Base-by-base conservation (phyloP, 2,329 filamentous ascomycete genomes). In the Apiospora phragmitis region DNA sequence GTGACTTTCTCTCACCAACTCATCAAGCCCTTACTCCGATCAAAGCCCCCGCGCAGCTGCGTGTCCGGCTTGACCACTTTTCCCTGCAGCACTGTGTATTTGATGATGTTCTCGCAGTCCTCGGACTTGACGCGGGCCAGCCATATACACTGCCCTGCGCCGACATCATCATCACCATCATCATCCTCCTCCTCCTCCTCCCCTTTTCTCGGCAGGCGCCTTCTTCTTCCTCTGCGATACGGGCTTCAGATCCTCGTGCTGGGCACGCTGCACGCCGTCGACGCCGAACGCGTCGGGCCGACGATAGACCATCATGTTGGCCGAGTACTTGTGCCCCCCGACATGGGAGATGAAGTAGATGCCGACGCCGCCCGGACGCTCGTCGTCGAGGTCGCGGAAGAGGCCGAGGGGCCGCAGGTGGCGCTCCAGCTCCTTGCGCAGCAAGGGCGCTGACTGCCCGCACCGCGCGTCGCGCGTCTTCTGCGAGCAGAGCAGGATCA, bases 331-430 rank as follows among this genome's bases (percentile, higher is more conserved):
- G 85, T 99, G 96, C 0, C 96, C 96, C 38, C 96, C 96, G 3
- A 98, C 94, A 79, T 99, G 96, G 75, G 91, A 95, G 78, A 98
- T 97, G 79, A 98, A 98, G 83, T 97, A 97, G 74, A 99, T 93
- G 0, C 94, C 95, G 7, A 98, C 95, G 16, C 96, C 96, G 14
- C 95, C 95, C 0, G 95, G 94, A 71, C 96, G 85, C 80, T 94
- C 91, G 80, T 99, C 96, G 78, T 97, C 90, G 65, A 96, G 83
- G 79, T 98, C 95, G 41, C 96, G 91, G 80, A 92, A 95, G 26
- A 99, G 83, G 0, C 94, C 95, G 16, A 97, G 85, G 1, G 93
- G 93, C 0, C 94, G 91, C 45, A 98, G 87, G 79, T 98, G 94
- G 1, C 95, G 89, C 84, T 97, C 94, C 69, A 99, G 89, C 82